Percentiles rank a stretch among this genome's conserved stretches.
Evolutionary conservation across 805 yeast genomes (phyloP).

Genomic region (Spencermartinsiella europaea): DNA sequence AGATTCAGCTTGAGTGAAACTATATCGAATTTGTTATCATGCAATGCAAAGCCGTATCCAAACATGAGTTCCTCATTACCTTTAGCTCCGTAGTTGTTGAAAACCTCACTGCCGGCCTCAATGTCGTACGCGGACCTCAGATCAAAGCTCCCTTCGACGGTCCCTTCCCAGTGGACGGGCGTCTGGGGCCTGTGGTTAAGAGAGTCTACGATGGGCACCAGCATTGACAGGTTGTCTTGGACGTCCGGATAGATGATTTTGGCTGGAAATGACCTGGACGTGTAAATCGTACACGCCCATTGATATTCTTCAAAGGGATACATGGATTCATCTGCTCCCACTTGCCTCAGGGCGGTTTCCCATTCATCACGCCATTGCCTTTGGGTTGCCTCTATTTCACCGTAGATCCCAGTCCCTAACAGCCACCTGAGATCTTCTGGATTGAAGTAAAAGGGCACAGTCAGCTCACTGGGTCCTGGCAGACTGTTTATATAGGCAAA

Average conservation of each 20-base stretch:
- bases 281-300: conserved; percentile 69
- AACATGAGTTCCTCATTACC: conserved; percentile 77
- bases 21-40: conserved; percentile 49
- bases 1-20: conserved; percentile 50
- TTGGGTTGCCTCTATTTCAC: conserved; percentile 46
- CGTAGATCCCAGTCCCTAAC: conserved; percentile 66
- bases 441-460: conserved; percentile 58
- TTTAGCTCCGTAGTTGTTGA: conserved; percentile 82
- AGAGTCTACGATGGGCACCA: conserved; percentile 73
- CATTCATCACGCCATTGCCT: conserved; percentile 24
- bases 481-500: conserved; percentile 45
- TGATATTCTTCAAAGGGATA: conserved; percentile 38
- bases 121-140: conserved; percentile 31
- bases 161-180: conserved; percentile 57
- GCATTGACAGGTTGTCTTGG: conserved; percentile 49
- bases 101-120: conserved; percentile 47
- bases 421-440: conserved; percentile 46
- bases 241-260: conserved; percentile 42
- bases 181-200: conserved; percentile 65
- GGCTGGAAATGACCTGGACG: conserved; percentile 76
- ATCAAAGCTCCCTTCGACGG: conserved; percentile 31
- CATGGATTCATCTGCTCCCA: conserved; percentile 1
- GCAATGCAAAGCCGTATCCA: conserved; percentile 74
- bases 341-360: background rate
- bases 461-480: conserved; percentile 42